Evolutionary conservation across 2,329 filamentous ascomycete genomes (phyloP).

Genomic region (Beauveria sp.): DNA sequence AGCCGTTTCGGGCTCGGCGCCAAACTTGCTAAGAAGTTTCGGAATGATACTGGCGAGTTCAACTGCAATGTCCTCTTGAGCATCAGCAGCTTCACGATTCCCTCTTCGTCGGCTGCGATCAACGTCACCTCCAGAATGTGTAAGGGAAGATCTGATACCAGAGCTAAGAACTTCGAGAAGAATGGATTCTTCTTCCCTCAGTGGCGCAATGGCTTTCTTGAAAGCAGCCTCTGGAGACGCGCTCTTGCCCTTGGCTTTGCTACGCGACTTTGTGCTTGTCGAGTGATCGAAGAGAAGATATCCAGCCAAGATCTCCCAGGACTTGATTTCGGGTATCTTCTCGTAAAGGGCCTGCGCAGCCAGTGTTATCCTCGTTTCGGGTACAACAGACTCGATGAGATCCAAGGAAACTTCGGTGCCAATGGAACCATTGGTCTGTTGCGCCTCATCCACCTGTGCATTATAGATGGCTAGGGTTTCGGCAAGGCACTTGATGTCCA

Average conservation of each 20-base stretch:
- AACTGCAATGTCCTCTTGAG: slow-evolving; percentile 71
- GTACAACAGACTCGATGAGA: slow-evolving; percentile 53
- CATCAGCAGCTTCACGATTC: slow-evolving; percentile 57
- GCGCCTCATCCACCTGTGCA: slow-evolving; percentile 53
- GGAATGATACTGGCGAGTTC: slow-evolving; percentile 75
- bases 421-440: slow-evolving; percentile 36
- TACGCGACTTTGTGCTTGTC: slow-evolving; percentile 44
- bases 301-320: slow-evolving; percentile 83
- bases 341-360: slow-evolving; percentile 83
- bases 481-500: slow-evolving; percentile 83
- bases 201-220: slow-evolving; percentile 65
- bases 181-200: slow-evolving; percentile 71
- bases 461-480: slow-evolving; percentile 81
- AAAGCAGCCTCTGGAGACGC: slow-evolving; percentile 53
- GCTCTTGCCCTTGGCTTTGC: slow-evolving; percentile 43
- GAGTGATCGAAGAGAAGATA: slow-evolving; percentile 93
- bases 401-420: slow-evolving; percentile 43
- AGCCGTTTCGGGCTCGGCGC: slow-evolving; percentile 79
- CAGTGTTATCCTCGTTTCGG: slow-evolving; percentile 76
- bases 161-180: slow-evolving; percentile 82
- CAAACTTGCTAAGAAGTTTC: slow-evolving; percentile 83
- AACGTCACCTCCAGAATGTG: slow-evolving; percentile 53
- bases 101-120: slow-evolving; percentile 51
- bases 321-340: slow-evolving; percentile 68
- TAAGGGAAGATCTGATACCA: slow-evolving; percentile 67